These are phyloP conservation scores for Trichoderma asperelloides DNA, from an alignment of 495 filamentous ascomycete genomes.

Conservation along the genomic window DNA sequence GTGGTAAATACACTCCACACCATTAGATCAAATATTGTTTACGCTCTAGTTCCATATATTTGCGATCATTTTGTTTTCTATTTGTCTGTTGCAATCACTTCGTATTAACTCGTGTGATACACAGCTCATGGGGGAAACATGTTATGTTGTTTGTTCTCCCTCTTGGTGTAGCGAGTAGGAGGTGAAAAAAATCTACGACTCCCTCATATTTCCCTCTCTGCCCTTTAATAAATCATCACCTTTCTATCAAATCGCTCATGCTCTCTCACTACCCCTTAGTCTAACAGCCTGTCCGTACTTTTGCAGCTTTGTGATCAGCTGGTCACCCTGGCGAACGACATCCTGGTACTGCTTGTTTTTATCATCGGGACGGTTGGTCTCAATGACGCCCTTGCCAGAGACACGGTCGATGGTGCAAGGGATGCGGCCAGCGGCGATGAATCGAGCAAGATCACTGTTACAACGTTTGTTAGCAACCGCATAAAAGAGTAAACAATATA, in stretches of 20 bases:
- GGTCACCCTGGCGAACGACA: conserved; percentile 92
- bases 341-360: conserved; percentile 99
- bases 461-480: not conserved
- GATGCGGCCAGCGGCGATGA: conserved; percentile 90
- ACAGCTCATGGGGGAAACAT: not conserved
- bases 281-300: conserved; percentile 97
- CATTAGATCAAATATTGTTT: too few species aligned
- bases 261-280: conserved; percentile 87
- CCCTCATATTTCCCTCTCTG: not conserved
- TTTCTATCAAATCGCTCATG: conserved; percentile 25
- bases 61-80: not conserved
- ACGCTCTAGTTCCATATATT: too few species aligned
- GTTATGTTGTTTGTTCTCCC: not conserved
- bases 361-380: conserved; percentile 93
- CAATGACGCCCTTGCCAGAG: conserved; percentile 77
- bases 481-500: not conserved
- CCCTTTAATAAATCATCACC: not conserved
- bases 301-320: conserved; percentile 95
- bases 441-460: conserved; percentile 84
- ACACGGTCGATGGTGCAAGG: conserved; percentile 96
- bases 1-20: too few species aligned
- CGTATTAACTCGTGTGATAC: not conserved
- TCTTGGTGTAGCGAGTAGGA: not conserved
- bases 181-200: not conserved
- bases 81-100: not conserved